These are phyloP conservation scores for Blumeriella jaapii DNA, from an alignment of 2,329 filamentous ascomycete species.

Conservation along the genomic window DNA sequence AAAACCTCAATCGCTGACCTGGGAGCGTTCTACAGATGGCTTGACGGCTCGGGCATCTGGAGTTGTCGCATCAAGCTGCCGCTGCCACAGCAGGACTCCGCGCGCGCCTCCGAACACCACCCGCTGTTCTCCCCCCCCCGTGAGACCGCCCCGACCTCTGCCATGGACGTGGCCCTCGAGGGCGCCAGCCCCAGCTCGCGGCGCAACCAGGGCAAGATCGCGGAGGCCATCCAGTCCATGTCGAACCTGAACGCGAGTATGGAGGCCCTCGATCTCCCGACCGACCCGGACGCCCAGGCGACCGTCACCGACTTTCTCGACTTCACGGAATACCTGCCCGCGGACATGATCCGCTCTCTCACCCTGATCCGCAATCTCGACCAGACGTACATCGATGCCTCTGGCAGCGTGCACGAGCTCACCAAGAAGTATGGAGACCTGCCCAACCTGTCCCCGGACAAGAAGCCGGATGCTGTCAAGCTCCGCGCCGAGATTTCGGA, in stretches of 20 bases:
- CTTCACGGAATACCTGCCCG: slow-evolving; percentile 51
- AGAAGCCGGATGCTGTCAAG: slow-evolving; percentile 37
- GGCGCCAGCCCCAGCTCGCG: slow-evolving; percentile 21
- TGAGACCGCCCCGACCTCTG: slow-evolving; percentile 15
- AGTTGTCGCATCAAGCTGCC: slow-evolving; percentile 27
- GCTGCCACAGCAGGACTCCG: slow-evolving; percentile 8
- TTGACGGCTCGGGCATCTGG: slow-evolving; percentile 25
- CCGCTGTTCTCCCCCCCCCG: slow-evolving; percentile 5
- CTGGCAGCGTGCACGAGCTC: slow-evolving; percentile 42
- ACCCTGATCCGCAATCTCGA: slow-evolving; percentile 56
- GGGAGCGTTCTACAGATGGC: slow-evolving; percentile 20
- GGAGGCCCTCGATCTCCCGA: slow-evolving; percentile 26
- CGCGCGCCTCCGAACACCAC: slow-evolving; percentile 7
- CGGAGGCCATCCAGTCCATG: slow-evolving; percentile 26
- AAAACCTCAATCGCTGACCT: slow-evolving; percentile 10
- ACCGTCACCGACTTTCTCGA: slow-evolving; percentile 62
- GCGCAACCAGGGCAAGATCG: slow-evolving; percentile 24
- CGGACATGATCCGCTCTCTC: slow-evolving; percentile 53
- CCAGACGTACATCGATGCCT: slow-evolving; percentile 43
- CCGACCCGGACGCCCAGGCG: slow-evolving; percentile 55
- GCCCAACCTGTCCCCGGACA: slow-evolving; percentile 35
- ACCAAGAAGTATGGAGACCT: slow-evolving; percentile 46
- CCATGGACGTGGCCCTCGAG: slow-evolving; percentile 20
- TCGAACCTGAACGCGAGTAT: slow-evolving; percentile 22
- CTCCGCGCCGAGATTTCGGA: slow-evolving; percentile 51